phyloP scores from a whole-genome alignment of 1,284 basidiomycete genomes.

The Acaromyces ingoldii region DNA sequence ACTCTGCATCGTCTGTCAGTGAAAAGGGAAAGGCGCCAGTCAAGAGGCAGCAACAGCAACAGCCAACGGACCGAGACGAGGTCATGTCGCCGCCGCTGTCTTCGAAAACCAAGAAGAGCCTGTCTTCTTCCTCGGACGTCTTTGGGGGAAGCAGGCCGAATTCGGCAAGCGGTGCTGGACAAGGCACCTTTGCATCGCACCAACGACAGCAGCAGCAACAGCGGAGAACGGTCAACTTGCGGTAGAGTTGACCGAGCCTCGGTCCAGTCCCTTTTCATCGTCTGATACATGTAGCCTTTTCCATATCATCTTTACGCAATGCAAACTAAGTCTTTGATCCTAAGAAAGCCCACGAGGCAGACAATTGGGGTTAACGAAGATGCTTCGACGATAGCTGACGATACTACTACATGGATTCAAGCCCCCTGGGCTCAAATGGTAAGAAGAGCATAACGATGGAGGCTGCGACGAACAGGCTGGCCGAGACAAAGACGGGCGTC shows the following conservation, averaged over 20 bases:
- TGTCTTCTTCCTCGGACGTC: constrained; percentile 2
- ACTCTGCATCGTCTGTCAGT: background rate
- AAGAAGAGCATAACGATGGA: constrained; percentile 63
- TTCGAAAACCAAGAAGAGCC: constrained; percentile 2
- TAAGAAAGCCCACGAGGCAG: too few relatives aligned
- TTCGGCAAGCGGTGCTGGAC: background rate
- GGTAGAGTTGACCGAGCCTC: too few relatives aligned
- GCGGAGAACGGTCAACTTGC: background rate
- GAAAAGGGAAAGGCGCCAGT: too few relatives aligned
- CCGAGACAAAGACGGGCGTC: constrained; percentile 68
- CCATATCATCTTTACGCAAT: too few relatives aligned
- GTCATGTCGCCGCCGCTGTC: background rate
- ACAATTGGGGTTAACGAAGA: too few relatives aligned
- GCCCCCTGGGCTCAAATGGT: constrained; percentile 61
- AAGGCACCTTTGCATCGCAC: background rate
- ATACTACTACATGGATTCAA: constrained; percentile 31
- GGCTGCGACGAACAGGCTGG: constrained; percentile 62
- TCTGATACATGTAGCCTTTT: too few relatives aligned
- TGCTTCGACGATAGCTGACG: too few relatives aligned
- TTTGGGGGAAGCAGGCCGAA: background rate
- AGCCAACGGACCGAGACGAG: background rate
- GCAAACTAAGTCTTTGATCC: too few relatives aligned
- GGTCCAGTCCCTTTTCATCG: too few relatives aligned
- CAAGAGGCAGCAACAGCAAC: background rate
- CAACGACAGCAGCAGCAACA: background rate